Conservation (phyloP, 108 stramenopile species). For the Cyclostephanos tholiformis region DNA sequence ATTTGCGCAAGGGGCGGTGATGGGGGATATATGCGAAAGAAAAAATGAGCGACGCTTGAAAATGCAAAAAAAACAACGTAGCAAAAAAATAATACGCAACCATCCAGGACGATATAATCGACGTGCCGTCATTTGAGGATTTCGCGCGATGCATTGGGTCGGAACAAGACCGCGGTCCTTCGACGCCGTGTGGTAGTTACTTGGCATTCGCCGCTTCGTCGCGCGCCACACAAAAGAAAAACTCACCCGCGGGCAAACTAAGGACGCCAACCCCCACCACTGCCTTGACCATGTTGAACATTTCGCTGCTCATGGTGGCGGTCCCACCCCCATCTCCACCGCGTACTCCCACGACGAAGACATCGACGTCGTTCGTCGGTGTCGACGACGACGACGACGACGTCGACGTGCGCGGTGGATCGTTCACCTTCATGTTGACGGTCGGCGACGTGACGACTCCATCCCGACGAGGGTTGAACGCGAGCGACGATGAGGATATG, state of each 20-base stretch:
- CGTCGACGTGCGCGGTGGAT: not conserved
- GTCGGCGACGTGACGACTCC: not conserved
- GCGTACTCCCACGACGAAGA: constrained; percentile 14
- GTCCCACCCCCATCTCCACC: constrained; percentile 50
- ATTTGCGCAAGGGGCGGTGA: not conserved
- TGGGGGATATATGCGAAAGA: not conserved
- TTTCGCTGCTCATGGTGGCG: constrained; percentile 68
- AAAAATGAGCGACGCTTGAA: no score
- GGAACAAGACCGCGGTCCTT: no score
- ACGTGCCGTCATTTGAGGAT: no score
- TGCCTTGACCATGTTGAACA: constrained; percentile 93
- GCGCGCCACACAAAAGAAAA: not conserved
- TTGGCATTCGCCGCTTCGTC: no score
- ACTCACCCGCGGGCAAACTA: constrained; percentile 78
- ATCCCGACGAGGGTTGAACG: not conserved
- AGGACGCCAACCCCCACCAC: constrained; percentile 93
- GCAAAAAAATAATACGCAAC: no score
- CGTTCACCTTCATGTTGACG: not conserved
- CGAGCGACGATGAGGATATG: constrained; percentile 8
- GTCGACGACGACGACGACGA: no score
- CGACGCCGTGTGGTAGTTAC: no score
- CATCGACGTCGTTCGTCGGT: not conserved
- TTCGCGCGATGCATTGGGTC: no score
- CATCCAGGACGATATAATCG: no score
- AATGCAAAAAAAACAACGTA: no score